Base-by-base conservation (phyloP, 2,329 filamentous ascomycete genomes). In the Exophiala calicioides region DNA sequence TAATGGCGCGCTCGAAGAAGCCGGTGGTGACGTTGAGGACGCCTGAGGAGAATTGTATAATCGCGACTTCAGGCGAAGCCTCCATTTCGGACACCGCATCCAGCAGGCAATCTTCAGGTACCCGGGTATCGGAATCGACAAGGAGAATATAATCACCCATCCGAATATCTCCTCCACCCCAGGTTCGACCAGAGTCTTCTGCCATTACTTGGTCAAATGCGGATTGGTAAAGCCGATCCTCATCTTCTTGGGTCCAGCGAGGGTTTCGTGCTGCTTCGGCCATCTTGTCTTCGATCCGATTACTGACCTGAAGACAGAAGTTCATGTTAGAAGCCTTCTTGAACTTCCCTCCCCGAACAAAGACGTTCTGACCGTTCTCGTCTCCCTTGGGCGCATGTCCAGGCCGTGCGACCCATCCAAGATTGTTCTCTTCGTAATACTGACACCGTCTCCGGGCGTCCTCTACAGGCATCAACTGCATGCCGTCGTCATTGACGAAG, bases 101-200 rank as follows among this genome's bases (percentile, higher is more conserved):
- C 5, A 88, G 69, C 9, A 88, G 71, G 53, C 82, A 87, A 57
- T 88, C 83, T 0, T 71, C 66, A 0, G 85, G 84, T 2, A 86
- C 80, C 61, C 83, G 77, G 4, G 84, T 87, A 57, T 87, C 83
- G 1, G 79, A 85, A 62, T 86, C 83, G 47, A 86, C 78, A 40
- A 87, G 72, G 12, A 87, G 69, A 44, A 86, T 84, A 57, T 81
- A 90, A 68, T 94, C 88, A 45, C 89, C 89, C 16, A 94, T 74
- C 40, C 88, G 86, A 57, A 95, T 85, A 66, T 93, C 89, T 52
- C 88, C 89, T 62, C 90, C 87, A 13, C 88, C 88, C 77, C 78
- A 79, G 1, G 80, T 76, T 23, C 73, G 69, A 9, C 70, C 74
- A 40, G 72, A 67, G 34, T 79, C 73, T 57, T 80, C 77, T 44